Conservation (phyloP, 352 stramenopile species). For the Hyaloperonospora brassicae region DNA sequence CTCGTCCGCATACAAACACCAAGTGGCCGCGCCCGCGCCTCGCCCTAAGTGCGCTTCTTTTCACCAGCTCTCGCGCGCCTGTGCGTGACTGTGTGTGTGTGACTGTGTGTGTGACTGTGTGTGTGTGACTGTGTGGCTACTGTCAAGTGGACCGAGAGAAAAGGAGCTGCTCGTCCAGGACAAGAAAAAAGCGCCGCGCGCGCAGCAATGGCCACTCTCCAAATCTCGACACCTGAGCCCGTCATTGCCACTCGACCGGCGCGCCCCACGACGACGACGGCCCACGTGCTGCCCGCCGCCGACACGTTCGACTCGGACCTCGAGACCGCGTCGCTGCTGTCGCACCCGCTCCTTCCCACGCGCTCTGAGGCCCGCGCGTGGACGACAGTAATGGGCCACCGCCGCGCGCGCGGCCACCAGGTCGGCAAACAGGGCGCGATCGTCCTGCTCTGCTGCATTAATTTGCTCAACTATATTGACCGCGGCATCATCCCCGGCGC, state of each 20-base stretch:
- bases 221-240: constrained; percentile 17
- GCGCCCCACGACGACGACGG: no score
- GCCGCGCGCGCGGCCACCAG: constrained; percentile 10
- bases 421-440: constrained; percentile 59
- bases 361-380: background rate
- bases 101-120: no score
- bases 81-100: no score
- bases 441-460: constrained; percentile 82
- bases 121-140: no score
- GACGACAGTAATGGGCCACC: background rate
- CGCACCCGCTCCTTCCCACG: constrained; percentile 17
- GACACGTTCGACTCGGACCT: no score
- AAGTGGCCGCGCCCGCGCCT: no score
- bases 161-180: constrained; percentile 10
- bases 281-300: no score
- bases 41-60: no score
- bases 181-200: constrained; percentile 7
- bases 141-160: background rate
- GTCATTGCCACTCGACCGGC: background rate
- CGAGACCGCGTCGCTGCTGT: constrained; percentile 23
- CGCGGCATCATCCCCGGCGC: constrained; percentile 92
- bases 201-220: constrained; percentile 14
- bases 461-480: constrained; percentile 93
- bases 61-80: no score
- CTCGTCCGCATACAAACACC: no score